phyloP scores from a whole-genome alignment of 768 basidiomycete genomes.

The Xanthoconium stramineum region DNA sequence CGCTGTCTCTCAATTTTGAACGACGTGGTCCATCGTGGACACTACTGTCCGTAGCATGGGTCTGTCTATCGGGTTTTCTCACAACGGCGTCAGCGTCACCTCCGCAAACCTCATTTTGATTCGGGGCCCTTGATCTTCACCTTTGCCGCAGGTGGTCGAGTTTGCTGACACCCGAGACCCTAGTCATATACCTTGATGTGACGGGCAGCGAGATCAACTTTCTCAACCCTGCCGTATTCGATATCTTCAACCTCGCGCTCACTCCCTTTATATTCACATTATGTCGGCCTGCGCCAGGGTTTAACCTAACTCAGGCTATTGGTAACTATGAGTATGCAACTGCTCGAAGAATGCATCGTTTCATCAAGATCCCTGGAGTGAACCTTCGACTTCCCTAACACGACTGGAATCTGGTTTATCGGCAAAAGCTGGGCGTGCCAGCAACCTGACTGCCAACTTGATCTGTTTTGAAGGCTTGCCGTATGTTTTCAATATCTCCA shows the following conservation, averaged over 20 bases:
- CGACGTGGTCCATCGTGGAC: background rate
- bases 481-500: background rate
- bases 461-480: background rate
- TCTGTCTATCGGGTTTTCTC: background rate
- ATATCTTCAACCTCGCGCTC: background rate
- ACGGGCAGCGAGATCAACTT: background rate
- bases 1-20: background rate
- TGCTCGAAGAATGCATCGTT: background rate
- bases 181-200: background rate
- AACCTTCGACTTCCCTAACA: too few species aligned
- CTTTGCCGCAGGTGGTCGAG: background rate
- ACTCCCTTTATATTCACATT: too few species aligned
- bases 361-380: too few species aligned
- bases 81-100: background rate
- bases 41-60: background rate
- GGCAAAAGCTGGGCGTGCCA: background rate
- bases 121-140: background rate
- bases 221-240: background rate
- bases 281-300: background rate
- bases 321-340: too few species aligned
- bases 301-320: background rate
- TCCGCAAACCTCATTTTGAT: too few species aligned
- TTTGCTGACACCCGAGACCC: background rate
- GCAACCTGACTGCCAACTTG: background rate
- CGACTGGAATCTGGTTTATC: too few species aligned